Percentiles rank a stretch among this genome's conserved stretches.
These are phyloP conservation scores for Iberis amara DNA, from an alignment of 441 rosid species.

Conservation along the genomic window DNA sequence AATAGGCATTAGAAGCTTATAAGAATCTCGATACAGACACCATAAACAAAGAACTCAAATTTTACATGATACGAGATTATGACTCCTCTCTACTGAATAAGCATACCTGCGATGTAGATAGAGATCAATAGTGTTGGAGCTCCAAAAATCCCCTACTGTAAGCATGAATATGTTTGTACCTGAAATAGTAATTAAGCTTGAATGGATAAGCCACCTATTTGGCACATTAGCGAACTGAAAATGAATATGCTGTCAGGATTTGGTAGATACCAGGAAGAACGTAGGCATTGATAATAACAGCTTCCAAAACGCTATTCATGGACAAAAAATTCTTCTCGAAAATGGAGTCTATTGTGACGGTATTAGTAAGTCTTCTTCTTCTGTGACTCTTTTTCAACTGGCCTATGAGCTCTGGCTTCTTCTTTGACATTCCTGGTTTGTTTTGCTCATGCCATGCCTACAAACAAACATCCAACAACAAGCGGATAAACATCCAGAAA, in stretches of 20 bases:
- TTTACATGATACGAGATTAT: not conserved
- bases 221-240: not conserved
- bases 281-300: constrained; percentile 56
- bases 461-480: not conserved
- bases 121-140: constrained; percentile 86
- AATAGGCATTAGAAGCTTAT: constrained; percentile 6
- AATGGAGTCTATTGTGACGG: constrained; percentile 67
- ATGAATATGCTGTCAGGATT: not conserved
- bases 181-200: constrained; percentile 24
- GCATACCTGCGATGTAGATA: constrained; percentile 82
- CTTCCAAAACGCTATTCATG: constrained; percentile 65
- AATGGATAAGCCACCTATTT: constrained; percentile 13
- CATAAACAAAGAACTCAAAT: constrained; percentile 10
- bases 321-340: constrained; percentile 81
- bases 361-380: constrained; percentile 64
- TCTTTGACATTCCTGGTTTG: constrained; percentile 50
- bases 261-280: constrained; percentile 61
- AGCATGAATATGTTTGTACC: constrained; percentile 92
- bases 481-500: not conserved
- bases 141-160: constrained; percentile 89
- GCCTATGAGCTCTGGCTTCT: constrained; percentile 56
- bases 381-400: constrained; percentile 59
- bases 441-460: constrained; percentile 84
- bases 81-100: constrained; percentile 1
- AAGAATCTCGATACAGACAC: constrained; percentile 12